phyloP scores from a whole-genome alignment of 495 filamentous ascomycete species.

The Tuber microsphaerosporum region DNA sequence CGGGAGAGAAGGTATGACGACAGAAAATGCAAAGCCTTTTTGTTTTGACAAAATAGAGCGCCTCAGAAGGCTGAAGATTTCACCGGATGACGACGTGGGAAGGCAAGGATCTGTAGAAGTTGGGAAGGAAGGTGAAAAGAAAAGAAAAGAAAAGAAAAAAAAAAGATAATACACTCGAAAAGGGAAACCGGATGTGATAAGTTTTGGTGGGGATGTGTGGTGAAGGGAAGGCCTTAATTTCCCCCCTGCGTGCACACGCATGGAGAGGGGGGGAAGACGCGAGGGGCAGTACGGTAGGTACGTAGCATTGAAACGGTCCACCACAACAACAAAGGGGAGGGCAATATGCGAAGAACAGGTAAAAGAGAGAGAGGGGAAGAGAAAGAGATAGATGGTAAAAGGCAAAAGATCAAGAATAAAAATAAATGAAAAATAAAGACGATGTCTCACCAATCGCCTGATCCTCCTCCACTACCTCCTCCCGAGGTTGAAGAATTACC shows the following conservation, averaged over 20 bases:
- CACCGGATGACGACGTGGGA: background rate
- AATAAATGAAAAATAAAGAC: conserved; percentile 16
- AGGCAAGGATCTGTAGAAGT: background rate
- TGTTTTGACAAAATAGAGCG: background rate
- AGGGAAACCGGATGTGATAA: background rate
- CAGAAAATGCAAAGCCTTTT: background rate
- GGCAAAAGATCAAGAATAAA: conserved; percentile 5
- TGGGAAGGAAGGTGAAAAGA: background rate
- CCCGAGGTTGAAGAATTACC: conserved; percentile 19
- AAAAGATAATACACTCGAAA: background rate
- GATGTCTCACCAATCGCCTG: conserved; percentile 32
- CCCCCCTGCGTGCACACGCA: background rate
- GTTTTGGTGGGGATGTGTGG: background rate
- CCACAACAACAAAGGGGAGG: conserved; percentile 9
- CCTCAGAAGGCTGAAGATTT: background rate
- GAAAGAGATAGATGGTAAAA: background rate
- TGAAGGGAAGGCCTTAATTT: background rate
- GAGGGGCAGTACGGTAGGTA: conserved; percentile 1
- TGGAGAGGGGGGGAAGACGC: conserved; percentile 13
- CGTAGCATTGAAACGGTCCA: background rate
- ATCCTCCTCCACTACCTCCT: conserved; percentile 26
- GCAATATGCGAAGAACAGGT: conserved; percentile 4
- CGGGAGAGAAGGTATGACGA: background rate
- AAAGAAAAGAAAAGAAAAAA: background rate
- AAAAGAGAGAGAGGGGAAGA: background rate